Base-by-base conservation (phyloP, 352 stramenopile genomes). In the Globisporangium radiosum region DNA sequence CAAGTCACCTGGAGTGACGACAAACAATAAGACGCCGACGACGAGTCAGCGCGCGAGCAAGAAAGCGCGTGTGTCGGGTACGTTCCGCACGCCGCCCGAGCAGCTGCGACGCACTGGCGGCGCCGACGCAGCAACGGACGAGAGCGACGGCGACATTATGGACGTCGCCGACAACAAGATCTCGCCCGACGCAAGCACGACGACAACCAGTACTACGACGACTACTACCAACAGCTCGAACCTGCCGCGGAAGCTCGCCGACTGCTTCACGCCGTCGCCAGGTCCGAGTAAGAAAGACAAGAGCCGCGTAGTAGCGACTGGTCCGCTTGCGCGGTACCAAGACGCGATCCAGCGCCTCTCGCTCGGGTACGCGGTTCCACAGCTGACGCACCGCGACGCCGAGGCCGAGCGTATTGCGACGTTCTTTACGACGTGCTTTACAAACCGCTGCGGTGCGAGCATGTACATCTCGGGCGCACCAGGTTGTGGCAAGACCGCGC, bases 391-490 rank as follows among this genome's bases (percentile, higher is more conserved):
- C 51, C 85, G 85, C 15, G 78, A 89, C 25, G 68, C 75, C 3
- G 81, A 94, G 56, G 74, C 76, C 25, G 51, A 56, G 13, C 58
- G 75, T 47, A 82, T 94, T 47, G 50, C 66, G 2, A 63, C 67
- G 1, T 91, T 94, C 56, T 85, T 90, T 51, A 64, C 69, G 37
- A 60, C 65, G 15, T 88, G 78, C 48, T 88, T 94, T 48, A 47
- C 61, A 19, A 59, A 75, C 42, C 60, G 76, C 5, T 61, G 76
- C 9, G 81, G 76, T 4, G 75, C 72, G 5, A 94, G 81, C 56
- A 33, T 92, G 57, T 94, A 93, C 60, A 76, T 94, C 42, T 93
- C 83, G 0, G 85, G 85, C 0, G 72, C 85, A 9, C 85, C 85
- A 8, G 85, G 85, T 0, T 91, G 81, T 43, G 85, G 85, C 25